These are phyloP conservation scores for Diospyros kaki DNA, from an alignment of 148 eudicot genomes.

Conservation along the genomic window DNA sequence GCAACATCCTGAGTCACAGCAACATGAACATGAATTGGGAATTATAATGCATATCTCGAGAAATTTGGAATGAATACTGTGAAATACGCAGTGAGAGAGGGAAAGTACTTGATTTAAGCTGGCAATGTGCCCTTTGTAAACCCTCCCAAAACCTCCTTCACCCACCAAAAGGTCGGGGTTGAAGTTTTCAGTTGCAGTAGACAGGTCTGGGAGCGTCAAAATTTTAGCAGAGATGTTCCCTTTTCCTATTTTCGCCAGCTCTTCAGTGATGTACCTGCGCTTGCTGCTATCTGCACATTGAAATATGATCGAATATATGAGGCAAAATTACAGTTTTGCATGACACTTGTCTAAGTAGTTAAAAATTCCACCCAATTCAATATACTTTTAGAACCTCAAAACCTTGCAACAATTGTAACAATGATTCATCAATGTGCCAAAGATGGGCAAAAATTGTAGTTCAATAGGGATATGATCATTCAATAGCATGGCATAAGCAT, in stretches of 20 bases:
- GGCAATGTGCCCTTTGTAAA: conserved; percentile 62
- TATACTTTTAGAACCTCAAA: background rate
- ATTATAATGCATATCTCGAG: background rate
- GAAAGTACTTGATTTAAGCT: conserved; percentile 34
- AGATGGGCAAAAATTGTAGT: background rate
- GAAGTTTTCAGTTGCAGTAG: conserved; percentile 59
- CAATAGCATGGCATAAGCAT: no score
- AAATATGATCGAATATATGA: background rate
- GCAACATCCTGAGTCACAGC: conserved; percentile 54
- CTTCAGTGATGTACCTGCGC: conserved; percentile 67
- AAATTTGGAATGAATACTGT: background rate
- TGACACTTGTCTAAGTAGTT: no score
- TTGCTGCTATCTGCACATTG: conserved; percentile 66
- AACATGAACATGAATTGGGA: background rate
- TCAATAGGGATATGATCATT: no score
- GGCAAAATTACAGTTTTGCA: no score
- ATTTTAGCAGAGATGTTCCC: conserved; percentile 52
- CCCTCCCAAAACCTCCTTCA: conserved; percentile 97
- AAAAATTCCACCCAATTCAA: no score
- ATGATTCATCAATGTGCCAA: background rate
- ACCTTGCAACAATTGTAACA: background rate
- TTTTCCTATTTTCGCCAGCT: conserved; percentile 66
- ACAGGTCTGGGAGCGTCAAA: conserved; percentile 53
- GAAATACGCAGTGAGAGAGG: background rate
- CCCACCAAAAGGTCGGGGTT: conserved; percentile 47